phyloP scores from a whole-genome alignment of 2,329 filamentous ascomycete genomes.

The Pyrenophora teres region DNA sequence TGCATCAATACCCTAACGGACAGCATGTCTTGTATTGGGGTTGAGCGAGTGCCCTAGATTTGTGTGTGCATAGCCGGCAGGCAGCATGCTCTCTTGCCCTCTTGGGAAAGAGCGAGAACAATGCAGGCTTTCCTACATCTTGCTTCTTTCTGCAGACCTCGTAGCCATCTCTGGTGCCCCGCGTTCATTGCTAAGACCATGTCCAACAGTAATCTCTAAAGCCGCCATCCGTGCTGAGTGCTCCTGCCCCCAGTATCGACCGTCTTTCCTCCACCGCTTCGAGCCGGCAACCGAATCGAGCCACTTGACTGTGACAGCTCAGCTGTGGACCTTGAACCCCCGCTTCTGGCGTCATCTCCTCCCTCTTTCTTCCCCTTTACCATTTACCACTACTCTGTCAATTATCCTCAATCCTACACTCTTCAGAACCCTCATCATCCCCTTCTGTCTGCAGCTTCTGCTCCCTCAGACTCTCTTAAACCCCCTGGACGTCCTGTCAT shows the following conservation, averaged over 20 bases:
- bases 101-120: neutral
- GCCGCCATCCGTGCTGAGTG: conserved; percentile 22
- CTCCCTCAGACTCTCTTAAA: neutral
- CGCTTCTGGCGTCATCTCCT: conserved; percentile 14
- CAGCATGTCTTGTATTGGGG: neutral
- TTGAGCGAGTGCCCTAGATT: neutral
- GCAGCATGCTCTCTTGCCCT: conserved; percentile 3
- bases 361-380: conserved; percentile 10
- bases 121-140: conserved; percentile 4
- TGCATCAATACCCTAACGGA: neutral
- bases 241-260: conserved; percentile 22
- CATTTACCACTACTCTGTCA: conserved; percentile 6
- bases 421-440: conserved; percentile 6
- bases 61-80: neutral
- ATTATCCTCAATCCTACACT: conserved; percentile 10
- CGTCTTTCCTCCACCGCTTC: conserved; percentile 13
- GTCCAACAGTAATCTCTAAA: conserved; percentile 38
- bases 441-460: conserved; percentile 2
- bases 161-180: neutral
- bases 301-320: conserved; percentile 22
- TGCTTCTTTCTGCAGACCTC: conserved; percentile 3
- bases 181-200: conserved; percentile 27
- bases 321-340: conserved; percentile 13
- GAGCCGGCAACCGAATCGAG: conserved; percentile 14
- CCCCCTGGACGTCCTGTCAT: neutral